Base-by-base conservation (phyloP, 345 rosid genomes). In the Hypericum perforatum region DNA sequence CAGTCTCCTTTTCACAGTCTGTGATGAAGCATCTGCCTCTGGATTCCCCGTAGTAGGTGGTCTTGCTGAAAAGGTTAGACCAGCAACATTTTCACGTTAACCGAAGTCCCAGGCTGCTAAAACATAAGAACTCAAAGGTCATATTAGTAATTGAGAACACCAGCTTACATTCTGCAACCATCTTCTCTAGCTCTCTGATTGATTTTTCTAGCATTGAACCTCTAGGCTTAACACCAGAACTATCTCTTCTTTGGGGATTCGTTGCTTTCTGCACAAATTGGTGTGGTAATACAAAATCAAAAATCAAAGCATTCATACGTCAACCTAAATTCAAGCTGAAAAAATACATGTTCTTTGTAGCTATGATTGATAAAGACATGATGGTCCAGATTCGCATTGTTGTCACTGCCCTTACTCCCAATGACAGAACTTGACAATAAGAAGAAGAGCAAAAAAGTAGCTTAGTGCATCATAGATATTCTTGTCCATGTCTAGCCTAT, bases 141-240 rank as follows among this genome's bases (percentile, higher is more conserved):
- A 22, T 56, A 22, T 15, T 11, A 11, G 15, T 9, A 13, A 5
- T 63, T 37, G 54, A 54, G 56, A 37, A 42, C 54, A 9, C 29
- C 46, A 67, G 65, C 92, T 81, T 69, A 91, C 98, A 85, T 73
- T 91, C 98, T 39, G 84, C 84, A 52, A 88, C 98, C 80, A 78
- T 68, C 75, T 63, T 91, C 76, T 85, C 90, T 66, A 91, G 64
- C 59, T 91, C 96, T 78, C 84, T 78, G 54, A 91, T 82, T 61
- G 98, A 89, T 64, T 73, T 87, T 63, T 91, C 98, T 60, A 91
- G 84, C 57, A 74, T 55, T 29, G 98, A 72, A 66, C 77, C 54
- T 68, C 78, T 91, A 43, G 86, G 64, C 75, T 75, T 76, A 39
- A 64, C 73, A 75, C 56, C 74, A 40, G 83, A 77, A 62, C 86